Base-by-base conservation (phyloP, 805 yeast genomes). In the Pichia nakasei region DNA sequence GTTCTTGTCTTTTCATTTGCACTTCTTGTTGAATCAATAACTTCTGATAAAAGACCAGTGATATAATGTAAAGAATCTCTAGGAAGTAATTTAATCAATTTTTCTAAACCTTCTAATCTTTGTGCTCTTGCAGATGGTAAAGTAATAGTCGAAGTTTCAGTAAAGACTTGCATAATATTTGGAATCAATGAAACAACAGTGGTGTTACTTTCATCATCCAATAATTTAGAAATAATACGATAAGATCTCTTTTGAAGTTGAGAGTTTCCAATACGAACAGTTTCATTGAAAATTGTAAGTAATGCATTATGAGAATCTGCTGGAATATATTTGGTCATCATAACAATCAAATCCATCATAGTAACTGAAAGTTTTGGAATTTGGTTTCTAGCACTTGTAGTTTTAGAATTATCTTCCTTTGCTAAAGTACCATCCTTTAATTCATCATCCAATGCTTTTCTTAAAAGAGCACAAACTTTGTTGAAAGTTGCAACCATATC, bases 1-100 rank as follows among this genome's bases (percentile, higher is more conserved):
- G 80, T 85, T 59, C 99, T 77, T 2, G 96, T 78, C 66, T 86
- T 85, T 63, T 93, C 98, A 60, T 91, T 94, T 44, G 79, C 82
- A 58, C 88, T 96, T 64, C 91, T 93, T 7, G 97, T 89, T 24
- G 87, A 79, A 54, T 93, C 69, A 44, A 93, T 91, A 21, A 88
- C 80, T 67, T 93, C 97, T 43, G 96, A 86, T 32, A 88, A 70
- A 34, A 85, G 66, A 11, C 83, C 71, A 20, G 96, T 95, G 52
- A 93, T 80, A 61, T 89, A 87, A 52, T 76, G 75, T 53, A 87
- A 66, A 50, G 83, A 81, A 19, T 72, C 62, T 2, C 66, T 49
- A 17, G 97, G 95, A 35, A 89, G 60, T 19, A 78, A 55, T 20
- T 76, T 73, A 27, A 86, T 64, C 7, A 91, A 57, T 11, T 75